phyloP scores from a whole-genome alignment of 2,329 filamentous ascomycete genomes.

The Verticillium tricorpus region DNA sequence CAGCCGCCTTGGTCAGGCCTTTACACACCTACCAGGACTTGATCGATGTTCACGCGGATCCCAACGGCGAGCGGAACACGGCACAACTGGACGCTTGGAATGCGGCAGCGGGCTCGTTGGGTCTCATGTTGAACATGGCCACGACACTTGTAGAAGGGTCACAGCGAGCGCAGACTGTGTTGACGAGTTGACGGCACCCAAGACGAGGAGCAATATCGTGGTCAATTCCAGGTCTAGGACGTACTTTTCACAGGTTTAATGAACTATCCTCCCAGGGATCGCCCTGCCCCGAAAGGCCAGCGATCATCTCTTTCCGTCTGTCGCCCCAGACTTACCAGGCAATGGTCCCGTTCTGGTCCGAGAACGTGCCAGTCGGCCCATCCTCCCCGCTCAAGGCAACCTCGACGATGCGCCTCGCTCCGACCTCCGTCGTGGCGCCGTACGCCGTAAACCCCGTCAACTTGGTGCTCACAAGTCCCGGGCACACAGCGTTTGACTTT shows the following conservation, averaged over 20 bases:
- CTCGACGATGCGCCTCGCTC: constrained; percentile 22
- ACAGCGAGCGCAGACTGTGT: neutral
- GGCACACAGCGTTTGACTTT: constrained; percentile 30
- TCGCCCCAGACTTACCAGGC: constrained; percentile 9
- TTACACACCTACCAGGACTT: constrained; percentile 3
- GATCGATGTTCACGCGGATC: neutral
- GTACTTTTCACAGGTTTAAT: too few relatives aligned
- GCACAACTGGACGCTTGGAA: constrained; percentile 7
- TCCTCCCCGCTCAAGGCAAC: constrained; percentile 23
- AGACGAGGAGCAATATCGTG: neutral
- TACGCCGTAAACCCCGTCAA: constrained; percentile 15
- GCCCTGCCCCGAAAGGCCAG: too few relatives aligned
- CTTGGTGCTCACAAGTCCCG: constrained; percentile 28
- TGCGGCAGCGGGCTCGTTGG: constrained; percentile 8
- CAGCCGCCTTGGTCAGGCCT: neutral
- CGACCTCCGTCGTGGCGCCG: constrained; percentile 17
- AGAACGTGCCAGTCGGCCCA: constrained; percentile 23
- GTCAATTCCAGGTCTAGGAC: too few relatives aligned
- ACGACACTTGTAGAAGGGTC: neutral
- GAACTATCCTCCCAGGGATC: too few relatives aligned
- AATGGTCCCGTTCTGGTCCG: constrained; percentile 17
- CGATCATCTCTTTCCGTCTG: too few relatives aligned
- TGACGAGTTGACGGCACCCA: neutral
- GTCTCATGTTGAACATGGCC: constrained; percentile 5
- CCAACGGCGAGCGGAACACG: neutral